Conservation (phyloP, 768 basidiomycete species). For the Suillus paluster region DNA sequence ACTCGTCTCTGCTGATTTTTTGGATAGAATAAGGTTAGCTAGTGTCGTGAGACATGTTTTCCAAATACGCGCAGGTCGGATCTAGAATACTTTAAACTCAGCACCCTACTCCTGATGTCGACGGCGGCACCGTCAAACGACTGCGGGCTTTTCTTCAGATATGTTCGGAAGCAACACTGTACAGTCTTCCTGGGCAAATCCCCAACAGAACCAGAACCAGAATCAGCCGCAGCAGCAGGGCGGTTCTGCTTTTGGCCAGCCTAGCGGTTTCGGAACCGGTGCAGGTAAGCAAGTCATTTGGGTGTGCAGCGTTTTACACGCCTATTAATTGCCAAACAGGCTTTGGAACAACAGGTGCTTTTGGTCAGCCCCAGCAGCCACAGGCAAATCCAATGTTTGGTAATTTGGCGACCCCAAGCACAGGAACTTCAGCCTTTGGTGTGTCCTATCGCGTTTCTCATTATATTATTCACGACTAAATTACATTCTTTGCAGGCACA, state of each 20-base stretch:
- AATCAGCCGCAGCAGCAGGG: conserved; percentile 49
- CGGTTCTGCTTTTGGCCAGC: conserved; percentile 71
- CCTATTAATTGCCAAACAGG: conserved; percentile 41
- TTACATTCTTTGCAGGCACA: conserved; percentile 32
- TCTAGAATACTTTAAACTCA: conserved; percentile 18
- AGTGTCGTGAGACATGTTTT: conserved; percentile 27
- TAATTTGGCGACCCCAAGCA: conserved; percentile 45
- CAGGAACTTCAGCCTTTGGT: conserved; percentile 44
- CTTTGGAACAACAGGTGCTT: conserved; percentile 57
- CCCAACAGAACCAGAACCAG: conserved; percentile 68
- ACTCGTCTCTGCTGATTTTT: conserved; percentile 15
- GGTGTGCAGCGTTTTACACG: conserved; percentile 27
- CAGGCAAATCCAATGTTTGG: conserved; percentile 86
- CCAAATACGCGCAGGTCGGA: conserved; percentile 30
- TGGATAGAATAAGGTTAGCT: background rate
- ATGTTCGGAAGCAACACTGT: conserved; percentile 65
- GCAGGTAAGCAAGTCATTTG: conserved; percentile 44
- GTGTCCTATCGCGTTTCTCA: conserved; percentile 17
- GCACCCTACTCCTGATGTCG: conserved; percentile 22
- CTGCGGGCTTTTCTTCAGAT: conserved; percentile 27
- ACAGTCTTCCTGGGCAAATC: conserved; percentile 72
- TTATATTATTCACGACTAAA: conserved; percentile 10
- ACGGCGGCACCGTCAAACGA: conserved; percentile 26
- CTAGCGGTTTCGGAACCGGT: conserved; percentile 63
- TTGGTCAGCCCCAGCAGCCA: conserved; percentile 67